A percentile compares a stretch with the other conserved stretches of the same genome.
phyloP scores from a whole-genome alignment of 768 basidiomycete species.

The Megacollybia marginata region DNA sequence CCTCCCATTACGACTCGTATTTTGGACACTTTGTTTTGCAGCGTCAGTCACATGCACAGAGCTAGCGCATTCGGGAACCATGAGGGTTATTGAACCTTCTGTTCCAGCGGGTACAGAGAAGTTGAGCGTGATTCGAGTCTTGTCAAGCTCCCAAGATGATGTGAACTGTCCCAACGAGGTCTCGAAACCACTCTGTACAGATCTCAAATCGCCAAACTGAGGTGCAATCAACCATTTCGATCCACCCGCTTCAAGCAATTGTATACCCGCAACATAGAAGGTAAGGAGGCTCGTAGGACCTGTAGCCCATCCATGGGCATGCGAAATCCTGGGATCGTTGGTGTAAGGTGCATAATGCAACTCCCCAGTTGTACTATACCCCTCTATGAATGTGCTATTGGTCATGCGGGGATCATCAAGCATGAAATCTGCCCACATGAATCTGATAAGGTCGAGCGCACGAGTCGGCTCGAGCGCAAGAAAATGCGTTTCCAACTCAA shows the following conservation, averaged over 20 bases:
- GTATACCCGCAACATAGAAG: constrained; percentile 27
- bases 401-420: constrained; percentile 22
- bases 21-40: neutral
- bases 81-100: neutral
- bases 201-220: constrained; percentile 17
- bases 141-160: constrained; percentile 16
- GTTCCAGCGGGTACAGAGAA: neutral
- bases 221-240: constrained; percentile 23
- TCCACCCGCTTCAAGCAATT: constrained; percentile 22
- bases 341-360: constrained; percentile 25
- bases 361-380: constrained; percentile 27
- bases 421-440: constrained; percentile 29
- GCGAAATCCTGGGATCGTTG: constrained; percentile 27
- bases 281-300: constrained; percentile 29
- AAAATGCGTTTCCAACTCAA: constrained; percentile 31
- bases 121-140: neutral
- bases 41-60: neutral
- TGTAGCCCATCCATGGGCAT: constrained; percentile 28
- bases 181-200: constrained; percentile 25
- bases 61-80: neutral
- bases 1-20: neutral
- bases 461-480: constrained; percentile 20
- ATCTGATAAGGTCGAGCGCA: constrained; percentile 25
- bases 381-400: constrained; percentile 22
- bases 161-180: constrained; percentile 26